phyloP scores from a whole-genome alignment of 2,329 filamentous ascomycete species.

The Thielaviopsis euricoi region DNA sequence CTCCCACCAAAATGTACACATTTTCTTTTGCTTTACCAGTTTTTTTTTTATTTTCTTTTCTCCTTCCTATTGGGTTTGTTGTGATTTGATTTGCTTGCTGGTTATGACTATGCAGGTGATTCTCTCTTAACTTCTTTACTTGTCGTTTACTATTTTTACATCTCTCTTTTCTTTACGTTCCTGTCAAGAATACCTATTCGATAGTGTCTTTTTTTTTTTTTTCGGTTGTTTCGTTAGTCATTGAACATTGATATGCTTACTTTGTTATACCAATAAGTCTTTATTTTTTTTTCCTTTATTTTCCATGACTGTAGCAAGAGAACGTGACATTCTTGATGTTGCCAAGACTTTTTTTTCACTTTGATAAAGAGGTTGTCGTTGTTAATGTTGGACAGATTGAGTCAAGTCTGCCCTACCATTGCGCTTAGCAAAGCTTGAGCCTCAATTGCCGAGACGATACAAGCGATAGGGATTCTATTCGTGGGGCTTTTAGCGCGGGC shows the following conservation, averaged over 20 bases:
- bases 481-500: neutral
- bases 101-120: neutral
- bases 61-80: too few species aligned
- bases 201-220: neutral
- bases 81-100: neutral
- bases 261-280: neutral
- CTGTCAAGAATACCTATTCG: neutral
- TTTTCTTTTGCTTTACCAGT: neutral
- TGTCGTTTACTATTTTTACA: neutral
- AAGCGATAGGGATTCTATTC: too few species aligned
- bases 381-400: neutral
- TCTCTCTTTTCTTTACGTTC: neutral
- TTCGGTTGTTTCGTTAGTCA: neutral
- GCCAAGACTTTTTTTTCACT: neutral
- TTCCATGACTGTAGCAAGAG: too few species aligned
- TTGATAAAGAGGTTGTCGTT: neutral
- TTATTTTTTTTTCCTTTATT: neutral
- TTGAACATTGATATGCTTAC: neutral
- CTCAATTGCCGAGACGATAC: neutral
- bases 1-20: neutral
- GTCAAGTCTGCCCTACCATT: neutral
- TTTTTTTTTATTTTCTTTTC: neutral
- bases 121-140: neutral
- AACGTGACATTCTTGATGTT: neutral
- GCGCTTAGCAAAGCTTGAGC: neutral